A percentile compares a stretch with the other conserved stretches of the same genome.
Evolutionary conservation across 805 yeast species (phyloP).

Genomic region (Wickerhamomyces strasburgensis): DNA sequence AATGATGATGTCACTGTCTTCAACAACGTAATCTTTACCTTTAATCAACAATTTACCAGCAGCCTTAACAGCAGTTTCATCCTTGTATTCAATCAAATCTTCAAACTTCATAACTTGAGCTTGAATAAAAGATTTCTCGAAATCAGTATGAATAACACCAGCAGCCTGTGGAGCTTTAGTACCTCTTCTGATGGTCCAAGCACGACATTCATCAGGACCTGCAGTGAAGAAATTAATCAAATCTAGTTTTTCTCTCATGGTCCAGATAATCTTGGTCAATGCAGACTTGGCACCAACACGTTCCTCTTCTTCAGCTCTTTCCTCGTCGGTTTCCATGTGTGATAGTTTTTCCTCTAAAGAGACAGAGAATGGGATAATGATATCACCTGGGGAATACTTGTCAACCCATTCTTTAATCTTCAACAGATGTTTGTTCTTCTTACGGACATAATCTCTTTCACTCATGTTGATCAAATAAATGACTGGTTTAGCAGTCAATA

Average conservation of each 20-base stretch:
- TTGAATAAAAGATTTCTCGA: constrained; percentile 89
- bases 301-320: constrained; percentile 72
- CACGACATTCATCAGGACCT: constrained; percentile 95
- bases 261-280: constrained; percentile 76
- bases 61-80: constrained; percentile 77
- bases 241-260: constrained; percentile 83
- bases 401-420: constrained; percentile 90
- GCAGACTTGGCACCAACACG: constrained; percentile 70
- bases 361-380: constrained; percentile 90
- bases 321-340: constrained; percentile 78
- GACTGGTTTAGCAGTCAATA: constrained; percentile 93
- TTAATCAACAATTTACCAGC: constrained; percentile 86
- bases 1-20: constrained; percentile 89
- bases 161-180: constrained; percentile 98
- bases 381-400: constrained; percentile 79
- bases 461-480: constrained; percentile 88
- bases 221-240: constrained; percentile 93
- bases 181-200: constrained; percentile 93
- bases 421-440: constrained; percentile 80
- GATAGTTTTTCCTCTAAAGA: constrained; percentile 90
- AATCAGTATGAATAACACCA: constrained; percentile 94
- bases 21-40: constrained; percentile 93
- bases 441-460: constrained; percentile 81
- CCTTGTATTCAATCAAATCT: constrained; percentile 71
- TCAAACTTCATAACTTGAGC: constrained; percentile 88